These are phyloP conservation scores for Chrysoporthe puriensis DNA, from an alignment of 2,329 filamentous ascomycete species.

Conservation along the genomic window DNA sequence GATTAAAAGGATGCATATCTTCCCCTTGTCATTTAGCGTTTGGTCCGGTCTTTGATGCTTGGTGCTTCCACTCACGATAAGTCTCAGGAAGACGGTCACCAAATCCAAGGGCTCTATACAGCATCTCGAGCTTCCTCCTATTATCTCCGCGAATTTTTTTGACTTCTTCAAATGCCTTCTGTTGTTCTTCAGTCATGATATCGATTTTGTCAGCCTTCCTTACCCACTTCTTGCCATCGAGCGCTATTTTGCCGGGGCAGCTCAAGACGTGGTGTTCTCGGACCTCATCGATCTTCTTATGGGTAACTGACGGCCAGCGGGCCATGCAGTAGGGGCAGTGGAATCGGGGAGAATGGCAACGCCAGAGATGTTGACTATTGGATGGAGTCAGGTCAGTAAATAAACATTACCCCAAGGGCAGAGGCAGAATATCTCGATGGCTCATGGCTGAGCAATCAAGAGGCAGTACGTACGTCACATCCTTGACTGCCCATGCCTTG, in stretches of 20 bases:
- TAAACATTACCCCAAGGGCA: not conserved
- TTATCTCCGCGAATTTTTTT: not conserved
- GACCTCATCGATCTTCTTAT: not conserved
- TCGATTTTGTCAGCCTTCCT: not conserved
- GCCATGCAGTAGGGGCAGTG: not conserved
- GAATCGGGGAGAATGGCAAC: not conserved
- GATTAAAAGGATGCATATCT: not conserved
- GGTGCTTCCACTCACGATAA: not conserved
- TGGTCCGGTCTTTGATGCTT: not conserved
- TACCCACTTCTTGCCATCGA: not conserved
- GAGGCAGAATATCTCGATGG: not conserved
- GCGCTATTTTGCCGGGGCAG: not conserved
- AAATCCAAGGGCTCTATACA: not conserved
- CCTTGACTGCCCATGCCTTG: not conserved
- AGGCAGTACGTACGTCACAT: not conserved
- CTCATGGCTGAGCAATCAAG: not conserved
- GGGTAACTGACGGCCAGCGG: not conserved
- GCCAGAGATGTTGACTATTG: constrained; percentile 10
- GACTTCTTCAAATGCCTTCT: not conserved
- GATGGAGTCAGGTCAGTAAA: constrained; percentile 1
- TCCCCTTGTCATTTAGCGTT: not conserved
- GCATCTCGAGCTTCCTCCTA: not conserved
- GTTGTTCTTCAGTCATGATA: constrained; percentile 6
- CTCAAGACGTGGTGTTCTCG: not conserved
- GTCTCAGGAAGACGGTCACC: not conserved